Percentiles rank a stretch among this genome's conserved stretches.
Evolutionary conservation across 139 green algal genomes (phyloP).

Genomic region (Coelastrella sp.): DNA sequence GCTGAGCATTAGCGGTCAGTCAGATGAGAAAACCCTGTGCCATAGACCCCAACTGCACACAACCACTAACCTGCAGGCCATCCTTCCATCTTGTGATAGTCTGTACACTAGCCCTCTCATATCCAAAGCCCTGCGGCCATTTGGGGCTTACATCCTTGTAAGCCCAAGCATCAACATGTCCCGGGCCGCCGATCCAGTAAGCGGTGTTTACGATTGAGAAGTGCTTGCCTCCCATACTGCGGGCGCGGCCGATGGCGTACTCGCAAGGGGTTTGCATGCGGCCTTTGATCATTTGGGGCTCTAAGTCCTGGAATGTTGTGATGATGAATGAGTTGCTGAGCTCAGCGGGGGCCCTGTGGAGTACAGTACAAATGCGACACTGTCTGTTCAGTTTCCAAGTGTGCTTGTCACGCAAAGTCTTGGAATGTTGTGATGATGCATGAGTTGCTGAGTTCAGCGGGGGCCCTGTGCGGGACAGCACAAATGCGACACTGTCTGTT

Average conservation of each 20-base stretch:
- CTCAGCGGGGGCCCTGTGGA: constrained; percentile 9
- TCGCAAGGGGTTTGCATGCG: constrained; percentile 30
- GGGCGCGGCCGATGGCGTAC: constrained; percentile 24
- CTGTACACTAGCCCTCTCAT: not conserved
- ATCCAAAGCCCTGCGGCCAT: not conserved
- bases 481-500: no score
- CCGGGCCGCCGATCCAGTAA: constrained; percentile 22
- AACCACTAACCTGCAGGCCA: constrained; percentile 41
- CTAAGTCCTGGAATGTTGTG: constrained; percentile 34
- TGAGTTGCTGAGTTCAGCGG: constrained; percentile 46
- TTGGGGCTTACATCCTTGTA: constrained; percentile 42
- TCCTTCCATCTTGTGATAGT: constrained; percentile 37
- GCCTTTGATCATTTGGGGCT: constrained; percentile 39
- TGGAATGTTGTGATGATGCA: constrained; percentile 47
- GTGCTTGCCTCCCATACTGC: constrained; percentile 35
- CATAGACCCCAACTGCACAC: no score
- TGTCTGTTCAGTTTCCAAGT: no score
- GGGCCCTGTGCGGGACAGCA: not conserved
- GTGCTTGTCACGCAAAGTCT: not conserved
- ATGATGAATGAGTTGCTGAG: constrained; percentile 52
- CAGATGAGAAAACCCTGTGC: no score
- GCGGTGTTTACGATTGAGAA: constrained; percentile 45
- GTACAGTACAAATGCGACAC: no score
- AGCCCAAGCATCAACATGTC: not conserved
- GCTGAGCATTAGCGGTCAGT: not conserved